These are phyloP conservation scores for Serendipita sp. DNA, from an alignment of 768 basidiomycete species.

Conservation along the genomic window DNA sequence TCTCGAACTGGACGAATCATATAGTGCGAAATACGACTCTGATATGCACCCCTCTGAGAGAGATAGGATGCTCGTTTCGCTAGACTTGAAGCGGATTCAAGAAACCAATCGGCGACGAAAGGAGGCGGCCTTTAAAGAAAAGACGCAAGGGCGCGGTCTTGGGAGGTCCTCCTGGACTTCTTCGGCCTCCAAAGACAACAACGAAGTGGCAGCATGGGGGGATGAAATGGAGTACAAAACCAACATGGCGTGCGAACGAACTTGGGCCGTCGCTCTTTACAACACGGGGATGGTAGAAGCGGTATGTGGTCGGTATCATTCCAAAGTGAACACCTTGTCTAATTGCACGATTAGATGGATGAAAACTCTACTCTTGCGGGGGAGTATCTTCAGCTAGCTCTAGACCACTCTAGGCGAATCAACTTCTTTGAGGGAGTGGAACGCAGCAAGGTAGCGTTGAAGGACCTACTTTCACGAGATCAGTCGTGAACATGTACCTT, in stretches of 20 bases:
- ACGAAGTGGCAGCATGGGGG: background rate
- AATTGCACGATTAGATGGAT: background rate
- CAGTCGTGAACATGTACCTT: background rate
- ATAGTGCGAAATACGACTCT: background rate
- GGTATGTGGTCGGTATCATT: background rate
- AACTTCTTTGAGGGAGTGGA: background rate
- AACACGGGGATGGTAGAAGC: slow-evolving; percentile 1
- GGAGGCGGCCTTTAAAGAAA: background rate
- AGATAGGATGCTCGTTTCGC: background rate
- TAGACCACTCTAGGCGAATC: background rate
- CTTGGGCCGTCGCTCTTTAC: background rate
- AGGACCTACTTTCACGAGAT: background rate
- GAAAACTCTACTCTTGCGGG: background rate
- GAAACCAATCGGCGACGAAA: background rate
- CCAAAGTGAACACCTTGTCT: background rate
- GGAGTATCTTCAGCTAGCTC: background rate
- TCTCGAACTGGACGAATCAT: background rate
- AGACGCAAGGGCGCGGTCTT: background rate
- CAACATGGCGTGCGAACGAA: background rate
- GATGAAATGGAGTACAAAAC: background rate
- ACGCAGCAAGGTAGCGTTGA: background rate
- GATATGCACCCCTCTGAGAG: background rate
- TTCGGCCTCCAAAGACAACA: background rate
- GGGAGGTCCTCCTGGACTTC: background rate
- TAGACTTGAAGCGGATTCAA: background rate